phyloP scores from a whole-genome alignment of 1,284 basidiomycete species.

The Mycena citricolor region DNA sequence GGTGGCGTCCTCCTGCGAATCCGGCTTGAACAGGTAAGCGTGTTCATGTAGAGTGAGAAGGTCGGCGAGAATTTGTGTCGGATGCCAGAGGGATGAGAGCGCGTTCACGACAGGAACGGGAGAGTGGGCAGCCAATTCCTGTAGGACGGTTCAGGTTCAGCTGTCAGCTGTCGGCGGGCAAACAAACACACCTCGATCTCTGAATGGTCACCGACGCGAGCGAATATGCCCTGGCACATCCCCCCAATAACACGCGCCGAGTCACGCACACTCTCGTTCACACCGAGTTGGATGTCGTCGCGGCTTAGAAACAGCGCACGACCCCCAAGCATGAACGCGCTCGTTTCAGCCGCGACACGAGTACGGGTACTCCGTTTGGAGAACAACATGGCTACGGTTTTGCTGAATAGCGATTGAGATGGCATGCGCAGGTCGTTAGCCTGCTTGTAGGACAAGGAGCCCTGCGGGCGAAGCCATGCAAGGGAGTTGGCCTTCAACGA shows the following conservation, averaged over 20 bases:
- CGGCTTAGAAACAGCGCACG: constrained; percentile 90
- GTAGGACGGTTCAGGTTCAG: constrained; percentile 18
- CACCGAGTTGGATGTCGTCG: constrained; percentile 94
- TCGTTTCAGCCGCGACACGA: constrained; percentile 85
- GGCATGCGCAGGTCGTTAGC: constrained; percentile 51
- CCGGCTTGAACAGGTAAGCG: constrained; percentile 48
- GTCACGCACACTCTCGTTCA: constrained; percentile 89
- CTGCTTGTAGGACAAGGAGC: constrained; percentile 29
- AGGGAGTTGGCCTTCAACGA: constrained; percentile 59
- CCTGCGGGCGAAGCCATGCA: constrained; percentile 58
- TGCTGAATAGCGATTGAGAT: constrained; percentile 71
- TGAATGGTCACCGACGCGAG: constrained; percentile 87
- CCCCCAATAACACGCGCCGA: constrained; percentile 86
- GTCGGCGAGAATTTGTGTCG: constrained; percentile 94
- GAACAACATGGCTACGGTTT: constrained; percentile 89
- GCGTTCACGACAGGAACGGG: constrained; percentile 95
- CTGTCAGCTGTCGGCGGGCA: not conserved
- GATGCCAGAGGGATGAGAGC: constrained; percentile 94
- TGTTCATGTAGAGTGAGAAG: constrained; percentile 87
- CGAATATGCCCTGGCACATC: constrained; percentile 98
- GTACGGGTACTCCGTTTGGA: constrained; percentile 94
- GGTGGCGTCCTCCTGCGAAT: not conserved
- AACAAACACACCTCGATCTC: constrained; percentile 80
- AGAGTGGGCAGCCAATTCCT: constrained; percentile 89
- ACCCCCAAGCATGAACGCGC: constrained; percentile 76